Base-by-base conservation (phyloP, 768 basidiomycete genomes). In the Mycena belliarum region DNA sequence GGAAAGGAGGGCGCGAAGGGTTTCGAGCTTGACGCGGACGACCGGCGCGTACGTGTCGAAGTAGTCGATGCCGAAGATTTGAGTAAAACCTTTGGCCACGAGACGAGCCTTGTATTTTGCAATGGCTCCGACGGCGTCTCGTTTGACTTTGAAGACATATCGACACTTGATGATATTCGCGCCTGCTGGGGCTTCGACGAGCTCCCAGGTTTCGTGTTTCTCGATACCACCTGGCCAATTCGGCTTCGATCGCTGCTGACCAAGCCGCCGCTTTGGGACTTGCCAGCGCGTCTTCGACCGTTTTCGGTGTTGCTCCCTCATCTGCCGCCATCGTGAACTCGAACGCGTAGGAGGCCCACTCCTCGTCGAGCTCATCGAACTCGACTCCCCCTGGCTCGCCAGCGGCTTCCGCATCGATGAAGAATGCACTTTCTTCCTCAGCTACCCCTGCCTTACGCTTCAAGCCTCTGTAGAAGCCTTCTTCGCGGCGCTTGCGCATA, bases 91-190 rank as follows among this genome's bases (percentile, higher is more conserved):
- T 51, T 76, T 68, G 0, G 75, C 76, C 0, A 80, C 76, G 4
- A 81, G 54, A 16, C 49, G 49, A 5, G 56, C 70, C 14, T 75
- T 57, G 12, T 71, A 78, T 63, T 81, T 79, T 66, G 69, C 45
- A 29, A 66, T 51, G 35, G 60, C 53, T 2, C 68, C 63, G 18
- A 42, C 20, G 12, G 47, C 57, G 49, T 69, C 59, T 11, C 49
- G 49, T 50, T 69, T 66, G 51, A 63, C 57, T 25, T 48, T 70
- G 20, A 68, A 67, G 21, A 58, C 57, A 20, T 57, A 51, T 25
- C 56, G 56, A 23, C 60, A 63, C 2, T 66, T 68, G 37, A 76
- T 65, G 12, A 68, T 40, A 28, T 71, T 75, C 12, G 62, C 51
- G 24, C 65, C 65, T 1, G 33, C 20, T 7, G 73, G 74, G 33